Evolutionary conservation across 2,329 filamentous ascomycete species (phyloP), one percentile per base, ranked within the genome.

Genomic region (Aspergillus felis): DNA sequence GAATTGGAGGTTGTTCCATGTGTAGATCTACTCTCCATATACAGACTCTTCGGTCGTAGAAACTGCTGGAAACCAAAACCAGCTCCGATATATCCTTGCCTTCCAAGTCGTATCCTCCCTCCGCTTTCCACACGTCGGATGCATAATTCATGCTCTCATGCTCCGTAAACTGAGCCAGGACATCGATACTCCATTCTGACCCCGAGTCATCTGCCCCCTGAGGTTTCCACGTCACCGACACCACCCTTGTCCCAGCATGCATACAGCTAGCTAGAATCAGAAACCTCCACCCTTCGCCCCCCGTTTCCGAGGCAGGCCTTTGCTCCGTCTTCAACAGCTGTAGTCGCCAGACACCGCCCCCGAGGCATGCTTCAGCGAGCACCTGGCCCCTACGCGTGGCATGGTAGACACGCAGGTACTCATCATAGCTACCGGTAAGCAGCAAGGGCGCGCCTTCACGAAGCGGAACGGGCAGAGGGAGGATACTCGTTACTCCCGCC

Each of bases 71-170:
- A 32, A 80, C 71, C 57, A 74, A 71, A 27, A 71, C 63, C 35
- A 73, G 29, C 32, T 68, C 59, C 3, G 61, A 62, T 14, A 46
- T 27, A 17, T 49, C 48, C 42, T 28, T 53, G 9, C 48, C 53
- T 4, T 55, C 53, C 32, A 63, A 27, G n/a, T 54, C 47, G n/a
- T 58, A 51, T 9, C 56, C 44, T 5, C 52, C 55, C n/a, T 57
- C 51, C n/a, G 66, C 63, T 51, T 65, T 71, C 68, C 71, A 71
- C 24, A 73, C 66, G 73, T 92, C 92, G 65, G 89, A 90, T 6
- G 88, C 92, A 71, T 97, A 97, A 68, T 96, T 96, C 91, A 97
- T 96, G 71, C 91, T 96, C 75, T 89, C 81, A 71, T 97, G 92
- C 70, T 93, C 89, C 64, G 91, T 88, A 68, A 96, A 96, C 53